Conservation (phyloP, 2,329 filamentous ascomycete species). For the Allantophomopsis cytisporea region DNA sequence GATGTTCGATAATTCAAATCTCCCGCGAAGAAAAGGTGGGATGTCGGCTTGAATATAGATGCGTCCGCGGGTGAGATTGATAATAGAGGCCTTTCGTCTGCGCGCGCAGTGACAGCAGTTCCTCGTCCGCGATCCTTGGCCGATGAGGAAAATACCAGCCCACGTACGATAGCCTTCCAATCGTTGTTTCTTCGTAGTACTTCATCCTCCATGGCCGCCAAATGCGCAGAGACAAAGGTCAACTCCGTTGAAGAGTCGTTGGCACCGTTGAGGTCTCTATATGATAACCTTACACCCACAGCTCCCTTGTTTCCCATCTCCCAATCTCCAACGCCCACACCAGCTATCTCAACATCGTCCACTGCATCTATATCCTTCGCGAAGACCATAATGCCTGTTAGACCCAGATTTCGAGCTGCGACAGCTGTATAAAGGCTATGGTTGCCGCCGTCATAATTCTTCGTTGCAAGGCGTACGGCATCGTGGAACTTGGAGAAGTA, state of each 20-base stretch:
- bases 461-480: conserved; percentile 57
- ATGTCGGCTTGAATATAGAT: conserved; percentile 61
- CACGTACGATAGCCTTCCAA: conserved; percentile 73
- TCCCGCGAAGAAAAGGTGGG: conserved; percentile 75
- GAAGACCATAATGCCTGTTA: conserved; percentile 84
- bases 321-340: conserved; percentile 70
- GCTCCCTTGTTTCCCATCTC: conserved; percentile 96
- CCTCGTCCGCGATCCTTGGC: conserved; percentile 6
- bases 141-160: conserved; percentile 57
- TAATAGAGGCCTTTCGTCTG: conserved; percentile 28
- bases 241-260: conserved; percentile 39
- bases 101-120: conserved; percentile 16
- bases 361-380: conserved; percentile 50
- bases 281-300: conserved; percentile 61
- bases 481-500: conserved; percentile 63
- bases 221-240: conserved; percentile 78
- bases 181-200: conserved; percentile 67
- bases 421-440: conserved; percentile 52
- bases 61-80: conserved; percentile 26
- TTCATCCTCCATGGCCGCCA: conserved; percentile 78
- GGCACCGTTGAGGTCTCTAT: conserved; percentile 24
- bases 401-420: conserved; percentile 62
- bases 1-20: conserved; percentile 93
- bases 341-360: conserved; percentile 57
- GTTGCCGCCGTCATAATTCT: conserved; percentile 15